Conservation (phyloP, 2,329 filamentous ascomycete genomes). For the Pseudogymnoascus sp. region DNA sequence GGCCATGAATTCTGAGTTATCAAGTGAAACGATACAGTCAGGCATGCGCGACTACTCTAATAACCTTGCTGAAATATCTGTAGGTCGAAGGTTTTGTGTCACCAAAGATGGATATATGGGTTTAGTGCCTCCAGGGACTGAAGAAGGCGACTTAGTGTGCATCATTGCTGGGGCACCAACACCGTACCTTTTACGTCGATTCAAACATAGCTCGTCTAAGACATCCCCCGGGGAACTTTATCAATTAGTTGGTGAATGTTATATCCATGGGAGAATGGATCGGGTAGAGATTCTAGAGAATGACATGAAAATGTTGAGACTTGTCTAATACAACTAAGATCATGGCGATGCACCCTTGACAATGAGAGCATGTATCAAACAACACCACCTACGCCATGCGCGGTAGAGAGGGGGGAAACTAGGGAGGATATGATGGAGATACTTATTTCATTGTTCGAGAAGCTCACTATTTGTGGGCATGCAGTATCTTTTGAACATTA, state of each 20-base stretch:
- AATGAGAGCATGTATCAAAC: no score
- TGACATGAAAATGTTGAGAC: slow-evolving; percentile 26
- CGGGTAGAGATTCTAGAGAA: slow-evolving; percentile 11
- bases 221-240: not conserved
- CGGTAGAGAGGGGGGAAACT: not conserved
- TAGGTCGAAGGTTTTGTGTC: not conserved
- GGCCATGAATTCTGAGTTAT: not conserved
- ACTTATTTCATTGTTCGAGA: not conserved
- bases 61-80: not conserved
- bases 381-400: no score
- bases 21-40: not conserved
- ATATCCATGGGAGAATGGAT: slow-evolving; percentile 15
- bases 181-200: slow-evolving; percentile 6
- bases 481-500: no score
- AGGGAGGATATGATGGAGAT: not conserved
- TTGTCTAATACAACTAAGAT: slow-evolving; percentile 18
- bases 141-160: slow-evolving; percentile 9
- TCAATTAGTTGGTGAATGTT: slow-evolving; percentile 14
- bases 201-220: not conserved
- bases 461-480: not conserved
- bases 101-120: not conserved
- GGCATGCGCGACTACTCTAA: not conserved
- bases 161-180: slow-evolving; percentile 9
- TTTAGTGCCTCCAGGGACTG: slow-evolving; percentile 6
- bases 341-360: slow-evolving; percentile 8